These are phyloP conservation scores for Tricholoma matsutake DNA, from an alignment of 768 basidiomycete species.

Conservation along the genomic window DNA sequence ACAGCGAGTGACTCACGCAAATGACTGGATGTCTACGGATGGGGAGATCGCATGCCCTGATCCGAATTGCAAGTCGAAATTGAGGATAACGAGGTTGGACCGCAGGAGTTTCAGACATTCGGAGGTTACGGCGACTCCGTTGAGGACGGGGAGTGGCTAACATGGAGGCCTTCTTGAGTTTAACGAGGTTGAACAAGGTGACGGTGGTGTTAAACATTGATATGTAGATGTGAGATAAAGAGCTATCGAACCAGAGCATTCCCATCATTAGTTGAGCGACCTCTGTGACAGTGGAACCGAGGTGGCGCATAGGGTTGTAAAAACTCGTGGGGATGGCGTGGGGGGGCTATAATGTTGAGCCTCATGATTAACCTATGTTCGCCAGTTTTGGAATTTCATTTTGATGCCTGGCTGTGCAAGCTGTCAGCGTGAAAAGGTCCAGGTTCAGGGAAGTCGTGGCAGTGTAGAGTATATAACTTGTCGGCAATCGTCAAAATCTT, in stretches of 20 bases:
- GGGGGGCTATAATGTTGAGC: too few species aligned
- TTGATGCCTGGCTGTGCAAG: background rate
- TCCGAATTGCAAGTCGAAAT: slow-evolving; percentile 55
- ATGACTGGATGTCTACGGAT: slow-evolving; percentile 72
- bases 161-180: background rate
- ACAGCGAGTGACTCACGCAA: slow-evolving; percentile 49
- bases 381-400: background rate
- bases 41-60: slow-evolving; percentile 65
- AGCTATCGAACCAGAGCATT: too few species aligned
- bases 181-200: too few species aligned
- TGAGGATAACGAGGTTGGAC: slow-evolving; percentile 50
- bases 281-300: too few species aligned
- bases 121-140: slow-evolving; percentile 52
- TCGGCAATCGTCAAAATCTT: background rate
- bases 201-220: too few species aligned
- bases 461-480: slow-evolving; percentile 6
- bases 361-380: background rate
- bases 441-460: slow-evolving; percentile 7
- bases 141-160: background rate
- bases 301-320: too few species aligned
- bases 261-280: too few species aligned
- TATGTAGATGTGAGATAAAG: background rate
- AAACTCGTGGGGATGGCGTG: background rate
- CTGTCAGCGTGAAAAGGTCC: background rate
- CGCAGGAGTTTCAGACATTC: slow-evolving; percentile 51